Percentiles rank a stretch among this genome's conserved stretches.
These are phyloP conservation scores for Keithomyces neogunnii DNA, from an alignment of 2,329 filamentous ascomycete genomes.

Conservation along the genomic window DNA sequence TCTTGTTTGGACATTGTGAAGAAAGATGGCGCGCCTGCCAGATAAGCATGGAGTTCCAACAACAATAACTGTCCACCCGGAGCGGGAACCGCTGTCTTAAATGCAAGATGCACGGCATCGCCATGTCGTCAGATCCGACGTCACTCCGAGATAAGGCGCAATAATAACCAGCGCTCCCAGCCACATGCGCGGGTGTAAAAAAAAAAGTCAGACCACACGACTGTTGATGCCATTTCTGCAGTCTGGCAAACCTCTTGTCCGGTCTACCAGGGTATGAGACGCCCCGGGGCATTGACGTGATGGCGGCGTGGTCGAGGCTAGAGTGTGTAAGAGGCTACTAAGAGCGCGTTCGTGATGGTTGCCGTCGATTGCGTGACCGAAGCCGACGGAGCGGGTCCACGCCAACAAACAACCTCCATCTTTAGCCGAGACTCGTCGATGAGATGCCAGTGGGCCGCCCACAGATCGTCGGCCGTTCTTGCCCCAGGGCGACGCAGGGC, in stretches of 20 bases:
- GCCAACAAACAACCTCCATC: background rate
- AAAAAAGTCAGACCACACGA: background rate
- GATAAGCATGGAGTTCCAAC: background rate
- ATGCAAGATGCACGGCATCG: background rate
- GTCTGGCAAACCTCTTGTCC: background rate
- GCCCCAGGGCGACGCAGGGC: too few species aligned
- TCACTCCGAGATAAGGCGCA: background rate
- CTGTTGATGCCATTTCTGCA: background rate
- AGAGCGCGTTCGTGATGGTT: background rate
- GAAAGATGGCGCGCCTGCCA: background rate
- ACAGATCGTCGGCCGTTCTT: too few species aligned
- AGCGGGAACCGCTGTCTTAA: background rate
- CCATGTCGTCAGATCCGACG: background rate
- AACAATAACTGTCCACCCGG: background rate
- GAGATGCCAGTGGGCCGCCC: background rate
- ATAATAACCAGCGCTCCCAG: background rate
- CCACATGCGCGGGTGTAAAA: background rate
- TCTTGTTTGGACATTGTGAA: background rate
- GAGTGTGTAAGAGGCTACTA: background rate
- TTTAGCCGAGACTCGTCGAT: background rate
- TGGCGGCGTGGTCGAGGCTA: background rate
- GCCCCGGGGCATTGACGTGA: background rate
- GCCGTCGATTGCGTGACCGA: slow-evolving; percentile 5
- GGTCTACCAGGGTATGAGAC: background rate
- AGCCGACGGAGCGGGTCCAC: background rate